phyloP scores from a whole-genome alignment of 2,329 filamentous ascomycete genomes.

The Aureobasidium sp. region DNA sequence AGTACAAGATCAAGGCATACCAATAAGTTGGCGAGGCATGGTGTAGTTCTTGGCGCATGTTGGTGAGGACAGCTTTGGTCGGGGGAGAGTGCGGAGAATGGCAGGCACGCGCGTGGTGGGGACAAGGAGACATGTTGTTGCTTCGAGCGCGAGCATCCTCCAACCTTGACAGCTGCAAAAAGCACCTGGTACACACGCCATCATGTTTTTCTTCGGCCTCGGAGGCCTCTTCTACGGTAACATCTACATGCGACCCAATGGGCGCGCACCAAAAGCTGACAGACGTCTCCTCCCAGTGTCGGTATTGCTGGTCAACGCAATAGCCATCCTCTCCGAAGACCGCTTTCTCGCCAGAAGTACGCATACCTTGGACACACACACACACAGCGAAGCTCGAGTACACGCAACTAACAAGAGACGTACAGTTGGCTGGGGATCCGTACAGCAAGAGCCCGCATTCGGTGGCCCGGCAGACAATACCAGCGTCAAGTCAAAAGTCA shows the following conservation, averaged over 20 bases:
- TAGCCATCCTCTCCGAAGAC: slow-evolving; percentile 90
- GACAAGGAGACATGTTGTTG: slow-evolving; percentile 1
- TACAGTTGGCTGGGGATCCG: slow-evolving; percentile 68
- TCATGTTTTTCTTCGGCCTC: slow-evolving; percentile 62
- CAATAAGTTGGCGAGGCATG: neutral
- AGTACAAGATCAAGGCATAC: neutral
- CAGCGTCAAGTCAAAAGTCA: slow-evolving; percentile 76
- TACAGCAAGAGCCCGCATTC: slow-evolving; percentile 64
- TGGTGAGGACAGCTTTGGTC: neutral
- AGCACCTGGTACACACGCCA: slow-evolving; percentile 20
- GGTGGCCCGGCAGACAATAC: slow-evolving; percentile 60
- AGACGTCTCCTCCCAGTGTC: slow-evolving; percentile 45
- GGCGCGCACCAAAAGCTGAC: slow-evolving; percentile 15
- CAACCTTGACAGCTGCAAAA: neutral
- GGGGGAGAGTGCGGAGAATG: neutral
- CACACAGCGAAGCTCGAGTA: neutral
- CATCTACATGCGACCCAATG: slow-evolving; percentile 8
- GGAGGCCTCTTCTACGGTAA: slow-evolving; percentile 66
- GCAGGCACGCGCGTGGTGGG: neutral
- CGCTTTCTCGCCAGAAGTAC: slow-evolving; percentile 77
- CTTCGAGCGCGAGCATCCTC: neutral
- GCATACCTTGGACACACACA: neutral
- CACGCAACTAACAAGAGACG: neutral
- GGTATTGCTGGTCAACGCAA: slow-evolving; percentile 84
- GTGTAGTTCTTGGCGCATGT: neutral